phyloP scores from a whole-genome alignment of 2,329 filamentous ascomycete genomes.

The Cytospora leucostoma region DNA sequence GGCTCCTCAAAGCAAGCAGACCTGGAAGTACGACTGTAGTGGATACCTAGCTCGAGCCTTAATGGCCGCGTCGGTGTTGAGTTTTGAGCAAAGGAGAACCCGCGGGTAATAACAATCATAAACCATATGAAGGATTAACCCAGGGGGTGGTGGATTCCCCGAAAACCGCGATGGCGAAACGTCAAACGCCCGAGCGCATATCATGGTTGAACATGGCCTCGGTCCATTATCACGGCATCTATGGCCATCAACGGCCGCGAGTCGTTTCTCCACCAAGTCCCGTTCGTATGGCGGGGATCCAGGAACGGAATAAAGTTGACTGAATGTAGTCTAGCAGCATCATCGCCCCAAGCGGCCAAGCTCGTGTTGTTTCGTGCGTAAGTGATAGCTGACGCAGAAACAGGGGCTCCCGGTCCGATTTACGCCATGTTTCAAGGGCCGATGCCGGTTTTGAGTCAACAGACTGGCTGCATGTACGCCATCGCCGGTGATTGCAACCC shows the following conservation, averaged over 20 bases:
- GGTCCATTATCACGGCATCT: background rate
- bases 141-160: background rate
- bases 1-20: background rate
- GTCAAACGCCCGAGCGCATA: background rate
- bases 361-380: background rate
- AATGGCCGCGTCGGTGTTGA: background rate
- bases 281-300: background rate
- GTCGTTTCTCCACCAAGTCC: background rate
- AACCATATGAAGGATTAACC: background rate
- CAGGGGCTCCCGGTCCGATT: background rate
- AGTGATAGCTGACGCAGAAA: background rate
- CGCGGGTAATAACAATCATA: background rate
- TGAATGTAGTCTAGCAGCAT: background rate
- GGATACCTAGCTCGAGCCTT: background rate
- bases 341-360: background rate
- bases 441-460: slow-evolving; percentile 15
- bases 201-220: background rate
- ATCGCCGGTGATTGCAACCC: slow-evolving; percentile 3
- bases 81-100: no score
- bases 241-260: background rate
- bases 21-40: background rate
- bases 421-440: slow-evolving; percentile 17
- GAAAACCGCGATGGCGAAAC: background rate
- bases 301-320: background rate
- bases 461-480: slow-evolving; percentile 1